These are phyloP conservation scores for Monosporascus ibericus DNA, from an alignment of 2,329 filamentous ascomycete species.

Conservation along the genomic window DNA sequence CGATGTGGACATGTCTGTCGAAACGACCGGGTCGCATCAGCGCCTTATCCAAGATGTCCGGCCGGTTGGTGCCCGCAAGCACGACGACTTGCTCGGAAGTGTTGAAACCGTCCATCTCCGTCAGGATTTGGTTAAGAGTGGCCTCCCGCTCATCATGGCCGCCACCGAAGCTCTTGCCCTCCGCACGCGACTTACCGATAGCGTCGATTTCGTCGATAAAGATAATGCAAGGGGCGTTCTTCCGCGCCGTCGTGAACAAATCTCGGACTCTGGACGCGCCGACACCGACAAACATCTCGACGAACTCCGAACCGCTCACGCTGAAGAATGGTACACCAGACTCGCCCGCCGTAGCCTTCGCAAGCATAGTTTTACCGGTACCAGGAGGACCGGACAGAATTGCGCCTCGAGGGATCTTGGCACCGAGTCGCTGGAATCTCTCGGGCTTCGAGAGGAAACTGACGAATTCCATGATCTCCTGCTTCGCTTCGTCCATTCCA, in stretches of 20 bases:
- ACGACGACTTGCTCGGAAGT: conserved; percentile 95
- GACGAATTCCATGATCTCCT: conserved; percentile 99
- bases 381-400: conserved; percentile 96
- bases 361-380: conserved; percentile 95
- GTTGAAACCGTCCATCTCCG: conserved; percentile 99
- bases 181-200: conserved; percentile 83
- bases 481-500: conserved; percentile 96
- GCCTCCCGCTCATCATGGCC: conserved; percentile 97
- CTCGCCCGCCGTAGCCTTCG: conserved; percentile 95
- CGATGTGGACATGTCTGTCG: conserved; percentile 92
- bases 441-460: conserved; percentile 92
- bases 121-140: conserved; percentile 95
- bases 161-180: conserved; percentile 70
- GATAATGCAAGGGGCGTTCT: conserved; percentile 96
- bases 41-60: conserved; percentile 90
- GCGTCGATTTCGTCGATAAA: conserved; percentile 99
- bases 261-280: conserved; percentile 93
- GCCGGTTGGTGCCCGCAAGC: conserved; percentile 90
- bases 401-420: conserved; percentile 94
- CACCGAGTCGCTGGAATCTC: conserved; percentile 86
- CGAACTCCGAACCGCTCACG: conserved; percentile 96
- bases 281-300: conserved; percentile 99
- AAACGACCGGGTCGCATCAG: conserved; percentile 96
- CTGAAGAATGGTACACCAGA: conserved; percentile 97
- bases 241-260: conserved; percentile 87